phyloP scores from a whole-genome alignment of 2,329 filamentous ascomycete genomes.

The Fusarium heterosporum region DNA sequence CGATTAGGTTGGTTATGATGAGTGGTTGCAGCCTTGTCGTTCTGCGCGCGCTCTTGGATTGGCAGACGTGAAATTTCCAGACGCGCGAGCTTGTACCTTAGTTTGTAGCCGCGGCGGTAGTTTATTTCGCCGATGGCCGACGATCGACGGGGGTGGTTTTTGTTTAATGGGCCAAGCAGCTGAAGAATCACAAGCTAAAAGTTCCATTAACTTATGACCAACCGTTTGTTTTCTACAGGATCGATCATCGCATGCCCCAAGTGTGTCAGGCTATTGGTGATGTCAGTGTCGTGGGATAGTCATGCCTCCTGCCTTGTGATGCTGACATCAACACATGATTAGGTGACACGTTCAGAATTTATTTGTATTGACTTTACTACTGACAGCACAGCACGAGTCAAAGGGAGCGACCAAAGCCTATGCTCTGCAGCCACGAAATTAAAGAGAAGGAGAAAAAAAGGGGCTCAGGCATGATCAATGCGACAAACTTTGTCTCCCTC shows the following conservation, averaged over 20 bases:
- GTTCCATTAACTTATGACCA: slow-evolving; percentile 12
- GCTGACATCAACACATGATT: slow-evolving; percentile 13
- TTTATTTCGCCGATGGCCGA: slow-evolving; percentile 47
- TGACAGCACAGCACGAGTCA: slow-evolving; percentile 4
- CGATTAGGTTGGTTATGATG: slow-evolving; percentile 5
- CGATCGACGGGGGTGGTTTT: neutral
- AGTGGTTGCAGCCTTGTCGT: slow-evolving; percentile 22
- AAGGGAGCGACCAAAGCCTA: slow-evolving; percentile 11
- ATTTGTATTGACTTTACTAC: neutral
- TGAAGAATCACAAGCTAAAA: slow-evolving; percentile 23
- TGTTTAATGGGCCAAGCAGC: slow-evolving; percentile 2
- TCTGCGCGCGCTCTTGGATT: slow-evolving; percentile 33
- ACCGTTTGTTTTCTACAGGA: slow-evolving; percentile 30
- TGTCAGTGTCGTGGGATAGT: slow-evolving; percentile 44
- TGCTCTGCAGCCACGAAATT: slow-evolving; percentile 24
- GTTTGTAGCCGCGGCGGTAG: slow-evolving; percentile 31
- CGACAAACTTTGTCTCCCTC: slow-evolving; percentile 18
- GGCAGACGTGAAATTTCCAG: slow-evolving; percentile 43
- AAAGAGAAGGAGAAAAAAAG: slow-evolving; percentile 7
- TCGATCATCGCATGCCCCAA: slow-evolving; percentile 41
- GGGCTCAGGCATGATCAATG: slow-evolving; percentile 18
- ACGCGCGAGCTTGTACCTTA: slow-evolving; percentile 20
- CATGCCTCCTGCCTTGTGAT: slow-evolving; percentile 13
- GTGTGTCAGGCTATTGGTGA: slow-evolving; percentile 43
- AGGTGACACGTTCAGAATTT: slow-evolving; percentile 8